Evolutionary conservation across 345 rosid species (phyloP).

Genomic region (Noccaea caerulescens): DNA sequence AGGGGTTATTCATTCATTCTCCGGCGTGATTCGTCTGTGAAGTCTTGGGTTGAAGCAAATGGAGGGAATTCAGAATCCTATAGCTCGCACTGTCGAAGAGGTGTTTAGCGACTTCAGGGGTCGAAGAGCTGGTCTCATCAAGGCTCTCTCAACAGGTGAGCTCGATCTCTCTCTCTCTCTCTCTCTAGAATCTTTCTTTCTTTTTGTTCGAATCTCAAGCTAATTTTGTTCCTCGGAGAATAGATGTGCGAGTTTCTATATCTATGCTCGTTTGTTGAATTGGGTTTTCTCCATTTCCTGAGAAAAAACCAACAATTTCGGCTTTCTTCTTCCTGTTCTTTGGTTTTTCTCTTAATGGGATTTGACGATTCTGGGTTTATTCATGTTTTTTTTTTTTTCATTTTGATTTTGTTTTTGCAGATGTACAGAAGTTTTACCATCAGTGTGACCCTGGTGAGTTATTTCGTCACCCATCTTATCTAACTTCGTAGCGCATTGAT

Average conservation of each 20-base stretch:
- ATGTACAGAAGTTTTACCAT: constrained; percentile 62
- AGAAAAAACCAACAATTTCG: neutral
- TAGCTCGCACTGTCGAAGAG: constrained; percentile 73
- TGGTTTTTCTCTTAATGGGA: constrained; percentile 13
- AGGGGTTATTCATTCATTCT: constrained; percentile 7
- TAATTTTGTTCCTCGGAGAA: constrained; percentile 27
- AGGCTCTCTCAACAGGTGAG: constrained; percentile 66
- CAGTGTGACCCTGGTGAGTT: constrained; percentile 78
- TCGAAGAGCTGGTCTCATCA: constrained; percentile 70
- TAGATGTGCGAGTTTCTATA: constrained; percentile 20
- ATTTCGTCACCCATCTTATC: constrained; percentile 17
- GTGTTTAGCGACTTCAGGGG: constrained; percentile 76
- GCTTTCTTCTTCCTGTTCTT: constrained; percentile 10
- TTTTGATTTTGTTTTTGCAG: constrained; percentile 46
- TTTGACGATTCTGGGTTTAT: constrained; percentile 27
- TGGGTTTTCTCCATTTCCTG: constrained; percentile 2
- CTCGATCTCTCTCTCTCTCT: constrained; percentile 23
- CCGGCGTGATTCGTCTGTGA: constrained; percentile 9
- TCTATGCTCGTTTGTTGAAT: neutral
- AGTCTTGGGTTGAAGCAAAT: constrained; percentile 33
- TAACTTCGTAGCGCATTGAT: constrained; percentile 7
- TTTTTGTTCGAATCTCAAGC: constrained; percentile 16
- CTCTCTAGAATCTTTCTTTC: constrained; percentile 22
- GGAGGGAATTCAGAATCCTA: constrained; percentile 50
- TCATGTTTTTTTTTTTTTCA: constrained; percentile 13